Percentiles rank a stretch among this genome's conserved stretches.
These are phyloP conservation scores for Coffea eugenioides DNA, from an alignment of 257 asterid species.

Conservation along the genomic window DNA sequence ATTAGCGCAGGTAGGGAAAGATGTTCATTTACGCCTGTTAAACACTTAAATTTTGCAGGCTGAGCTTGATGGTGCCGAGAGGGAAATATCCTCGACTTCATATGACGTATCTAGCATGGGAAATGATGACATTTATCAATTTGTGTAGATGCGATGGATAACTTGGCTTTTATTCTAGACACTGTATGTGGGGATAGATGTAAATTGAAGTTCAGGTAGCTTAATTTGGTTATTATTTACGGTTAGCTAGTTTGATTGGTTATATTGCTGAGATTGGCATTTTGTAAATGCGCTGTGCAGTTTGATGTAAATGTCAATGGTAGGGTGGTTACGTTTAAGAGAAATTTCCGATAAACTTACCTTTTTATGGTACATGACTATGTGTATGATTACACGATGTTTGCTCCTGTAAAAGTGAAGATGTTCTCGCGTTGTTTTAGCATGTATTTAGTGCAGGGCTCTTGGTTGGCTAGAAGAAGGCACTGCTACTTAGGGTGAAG, in stretches of 20 bases:
- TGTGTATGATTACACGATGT: background rate
- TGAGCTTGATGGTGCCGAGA: slow-evolving; percentile 42
- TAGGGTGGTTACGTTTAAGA: background rate
- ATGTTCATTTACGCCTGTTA: background rate
- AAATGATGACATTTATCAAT: slow-evolving; percentile 41
- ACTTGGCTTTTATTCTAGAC: background rate
- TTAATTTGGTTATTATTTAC: background rate
- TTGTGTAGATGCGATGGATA: slow-evolving; percentile 18
- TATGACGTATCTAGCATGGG: slow-evolving; percentile 28
- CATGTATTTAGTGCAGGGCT: background rate
- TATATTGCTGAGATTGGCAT: background rate
- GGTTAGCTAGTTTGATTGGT: background rate
- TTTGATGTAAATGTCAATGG: background rate
- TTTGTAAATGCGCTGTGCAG: slow-evolving; percentile 21
- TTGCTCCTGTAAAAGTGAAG: background rate
- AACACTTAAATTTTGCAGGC: slow-evolving; percentile 45
- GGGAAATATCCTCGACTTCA: slow-evolving; percentile 34
- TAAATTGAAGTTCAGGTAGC: slow-evolving; percentile 10
- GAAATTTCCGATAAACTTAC: background rate
- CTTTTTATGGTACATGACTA: background rate
- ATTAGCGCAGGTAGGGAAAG: background rate
- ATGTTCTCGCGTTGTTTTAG: background rate
- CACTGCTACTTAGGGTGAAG: background rate
- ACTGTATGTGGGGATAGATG: background rate
- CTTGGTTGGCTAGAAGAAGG: background rate